phyloP scores from a whole-genome alignment of 2,329 filamentous ascomycete species.

The Colletotrichum higginsianum region DNA sequence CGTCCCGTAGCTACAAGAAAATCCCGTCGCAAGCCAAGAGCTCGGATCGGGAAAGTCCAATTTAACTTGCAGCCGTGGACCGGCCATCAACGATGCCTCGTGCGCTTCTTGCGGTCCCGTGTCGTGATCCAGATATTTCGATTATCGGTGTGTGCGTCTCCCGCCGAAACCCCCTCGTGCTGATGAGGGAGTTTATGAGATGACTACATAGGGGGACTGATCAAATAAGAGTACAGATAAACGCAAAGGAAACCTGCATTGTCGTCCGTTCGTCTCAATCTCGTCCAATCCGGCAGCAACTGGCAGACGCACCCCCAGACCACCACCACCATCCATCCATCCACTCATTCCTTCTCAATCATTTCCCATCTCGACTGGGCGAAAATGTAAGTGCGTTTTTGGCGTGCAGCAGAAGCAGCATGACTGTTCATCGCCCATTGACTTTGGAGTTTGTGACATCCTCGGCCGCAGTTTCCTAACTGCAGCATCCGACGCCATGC shows the following conservation, averaged over 20 bases:
- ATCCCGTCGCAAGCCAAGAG: constrained; percentile 1
- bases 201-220: too few relatives aligned
- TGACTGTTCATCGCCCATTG: neutral
- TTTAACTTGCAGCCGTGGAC: neutral
- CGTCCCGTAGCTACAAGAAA: neutral
- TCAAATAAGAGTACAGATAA: too few relatives aligned
- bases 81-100: neutral
- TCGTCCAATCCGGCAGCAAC: constrained; percentile 30
- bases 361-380: neutral
- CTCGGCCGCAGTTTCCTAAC: constrained; percentile 5
- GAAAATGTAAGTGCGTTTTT: constrained; percentile 1
- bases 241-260: constrained; percentile 30
- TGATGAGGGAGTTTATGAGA: too few relatives aligned
- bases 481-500: neutral
- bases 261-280: constrained; percentile 26
- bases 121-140: constrained; percentile 13
- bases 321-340: too few relatives aligned
- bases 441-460: constrained; percentile 6
- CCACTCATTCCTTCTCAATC: constrained; percentile 21
- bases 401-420: constrained; percentile 16
- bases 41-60: constrained; percentile 1
- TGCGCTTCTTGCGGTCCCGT: neutral
- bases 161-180: neutral
- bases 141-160: constrained; percentile 8
- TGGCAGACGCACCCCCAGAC: constrained; percentile 31